phyloP scores from a whole-genome alignment of 2,329 filamentous ascomycete genomes.

The Emmonsia crescens region DNA sequence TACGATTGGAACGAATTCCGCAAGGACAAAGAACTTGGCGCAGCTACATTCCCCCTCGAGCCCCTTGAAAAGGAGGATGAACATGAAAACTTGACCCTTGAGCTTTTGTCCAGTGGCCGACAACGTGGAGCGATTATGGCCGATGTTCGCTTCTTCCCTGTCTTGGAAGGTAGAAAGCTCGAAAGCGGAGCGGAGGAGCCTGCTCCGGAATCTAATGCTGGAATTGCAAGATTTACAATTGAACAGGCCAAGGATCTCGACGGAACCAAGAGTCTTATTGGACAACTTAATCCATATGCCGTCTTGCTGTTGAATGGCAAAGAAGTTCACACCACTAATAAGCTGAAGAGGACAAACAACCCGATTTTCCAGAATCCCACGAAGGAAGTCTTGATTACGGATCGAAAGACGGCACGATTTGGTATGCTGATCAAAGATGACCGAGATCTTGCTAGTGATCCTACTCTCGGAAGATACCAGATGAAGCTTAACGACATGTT shows the following conservation, averaged over 20 bases:
- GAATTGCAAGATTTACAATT: conserved; percentile 85
- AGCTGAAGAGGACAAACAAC: conserved; percentile 93
- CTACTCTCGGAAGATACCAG: conserved; percentile 80
- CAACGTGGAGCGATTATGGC: conserved; percentile 66
- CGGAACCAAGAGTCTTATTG: conserved; percentile 80
- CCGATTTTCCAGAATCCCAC: conserved; percentile 89
- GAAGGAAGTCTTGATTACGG: conserved; percentile 91
- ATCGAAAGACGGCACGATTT: conserved; percentile 79
- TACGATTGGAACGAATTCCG: conserved; percentile 93
- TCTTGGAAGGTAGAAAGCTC: conserved; percentile 56
- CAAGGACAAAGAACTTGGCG: conserved; percentile 91
- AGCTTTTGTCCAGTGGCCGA: conserved; percentile 75
- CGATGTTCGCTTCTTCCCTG: conserved; percentile 91
- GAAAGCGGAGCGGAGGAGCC: conserved; percentile 70
- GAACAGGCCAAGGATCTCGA: conserved; percentile 97
- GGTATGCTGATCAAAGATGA: conserved; percentile 94
- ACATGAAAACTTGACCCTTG: conserved; percentile 74
- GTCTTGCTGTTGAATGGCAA: conserved; percentile 82
- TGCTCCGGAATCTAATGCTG: conserved; percentile 79
- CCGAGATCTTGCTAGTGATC: conserved; percentile 71
- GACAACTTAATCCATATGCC: conserved; percentile 83
- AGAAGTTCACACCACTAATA: conserved; percentile 78
- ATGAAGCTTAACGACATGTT: conserved; percentile 93
- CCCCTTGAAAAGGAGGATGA: conserved; percentile 65
- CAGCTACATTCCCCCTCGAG: conserved; percentile 75